These are phyloP conservation scores for Fusarium verticillioides DNA, from an alignment of 2,329 filamentous ascomycete genomes.

Conservation along the genomic window DNA sequence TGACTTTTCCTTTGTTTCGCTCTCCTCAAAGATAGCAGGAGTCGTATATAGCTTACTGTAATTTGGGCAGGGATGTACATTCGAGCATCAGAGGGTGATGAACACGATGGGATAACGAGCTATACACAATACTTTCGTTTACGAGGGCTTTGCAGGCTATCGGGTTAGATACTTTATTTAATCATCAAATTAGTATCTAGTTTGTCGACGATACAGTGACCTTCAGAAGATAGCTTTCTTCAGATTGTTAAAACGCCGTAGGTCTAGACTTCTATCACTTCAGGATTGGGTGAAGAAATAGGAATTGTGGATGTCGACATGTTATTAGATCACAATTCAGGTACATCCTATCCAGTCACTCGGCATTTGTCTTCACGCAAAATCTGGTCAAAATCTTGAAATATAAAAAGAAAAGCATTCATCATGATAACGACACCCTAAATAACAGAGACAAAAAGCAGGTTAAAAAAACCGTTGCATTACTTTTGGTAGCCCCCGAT, in stretches of 20 bases:
- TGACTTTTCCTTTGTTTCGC: conserved; percentile 23
- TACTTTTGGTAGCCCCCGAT: conserved; percentile 56
- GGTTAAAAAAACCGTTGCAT: conserved; percentile 52
- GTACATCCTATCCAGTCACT: background rate
- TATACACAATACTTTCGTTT: conserved; percentile 38
- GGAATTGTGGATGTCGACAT: background rate
- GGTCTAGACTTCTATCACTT: background rate
- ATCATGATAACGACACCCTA: conserved; percentile 52
- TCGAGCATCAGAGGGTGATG: conserved; percentile 12
- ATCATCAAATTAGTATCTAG: conserved; percentile 24
- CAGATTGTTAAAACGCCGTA: background rate
- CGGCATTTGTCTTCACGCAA: background rate
- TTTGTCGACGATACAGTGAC: background rate
- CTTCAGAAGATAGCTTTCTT: background rate
- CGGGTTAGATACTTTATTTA: conserved; percentile 20
- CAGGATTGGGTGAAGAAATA: background rate
- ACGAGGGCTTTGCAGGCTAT: conserved; percentile 14
- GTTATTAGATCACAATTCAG: background rate
- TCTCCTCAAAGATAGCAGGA: conserved; percentile 12
- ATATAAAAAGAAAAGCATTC: conserved; percentile 42
- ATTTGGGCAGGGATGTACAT: conserved; percentile 21
- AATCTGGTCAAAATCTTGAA: conserved; percentile 1
- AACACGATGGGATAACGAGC: conserved; percentile 24
- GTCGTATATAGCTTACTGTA: conserved; percentile 27
- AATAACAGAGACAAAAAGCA: conserved; percentile 52